Conservation (phyloP, 345 rosid species). For the Firmiana major region DNA sequence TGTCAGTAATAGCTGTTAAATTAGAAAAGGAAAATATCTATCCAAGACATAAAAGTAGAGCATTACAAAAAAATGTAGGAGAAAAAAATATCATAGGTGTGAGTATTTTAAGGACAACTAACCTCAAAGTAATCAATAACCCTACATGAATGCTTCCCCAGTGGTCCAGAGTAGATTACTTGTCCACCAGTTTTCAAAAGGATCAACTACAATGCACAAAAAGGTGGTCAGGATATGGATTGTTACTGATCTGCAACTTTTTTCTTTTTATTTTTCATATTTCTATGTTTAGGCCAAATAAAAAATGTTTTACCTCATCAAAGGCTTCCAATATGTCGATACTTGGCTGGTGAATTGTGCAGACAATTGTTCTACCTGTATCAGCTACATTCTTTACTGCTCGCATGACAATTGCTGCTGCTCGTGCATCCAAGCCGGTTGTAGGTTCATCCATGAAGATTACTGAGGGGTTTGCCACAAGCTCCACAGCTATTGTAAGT, state of each 20-base stretch:
- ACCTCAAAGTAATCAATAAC: conserved; percentile 73
- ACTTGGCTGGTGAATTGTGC: conserved; percentile 87
- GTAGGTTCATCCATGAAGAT: conserved; percentile 93
- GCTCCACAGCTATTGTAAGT: conserved; percentile 71
- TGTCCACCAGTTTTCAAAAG: conserved; percentile 66
- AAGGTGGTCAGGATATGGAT: background rate
- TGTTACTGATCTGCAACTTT: background rate
- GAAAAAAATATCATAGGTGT: background rate
- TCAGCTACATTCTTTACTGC: conserved; percentile 72
- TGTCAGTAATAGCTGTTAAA: conserved; percentile 16
- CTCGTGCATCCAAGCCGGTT: conserved; percentile 80
- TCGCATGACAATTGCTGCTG: conserved; percentile 85
- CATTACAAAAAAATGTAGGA: background rate
- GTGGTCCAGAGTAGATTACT: conserved; percentile 57
- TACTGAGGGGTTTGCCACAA: conserved; percentile 79
- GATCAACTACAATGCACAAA: conserved; percentile 43
- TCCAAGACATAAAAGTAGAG: background rate
- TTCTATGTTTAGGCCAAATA: background rate
- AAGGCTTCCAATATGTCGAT: conserved; percentile 81
- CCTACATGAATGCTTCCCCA: conserved; percentile 50
- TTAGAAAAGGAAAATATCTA: too few relatives aligned
- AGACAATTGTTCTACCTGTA: conserved; percentile 78
- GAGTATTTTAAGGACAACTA: background rate
- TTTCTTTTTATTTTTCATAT: background rate
- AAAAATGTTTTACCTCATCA: conserved; percentile 53